Percentiles rank a stretch among this genome's conserved stretches.
These are phyloP conservation scores for Aspergillus sp. DNA, from an alignment of 2,329 filamentous ascomycete species.

Conservation along the genomic window DNA sequence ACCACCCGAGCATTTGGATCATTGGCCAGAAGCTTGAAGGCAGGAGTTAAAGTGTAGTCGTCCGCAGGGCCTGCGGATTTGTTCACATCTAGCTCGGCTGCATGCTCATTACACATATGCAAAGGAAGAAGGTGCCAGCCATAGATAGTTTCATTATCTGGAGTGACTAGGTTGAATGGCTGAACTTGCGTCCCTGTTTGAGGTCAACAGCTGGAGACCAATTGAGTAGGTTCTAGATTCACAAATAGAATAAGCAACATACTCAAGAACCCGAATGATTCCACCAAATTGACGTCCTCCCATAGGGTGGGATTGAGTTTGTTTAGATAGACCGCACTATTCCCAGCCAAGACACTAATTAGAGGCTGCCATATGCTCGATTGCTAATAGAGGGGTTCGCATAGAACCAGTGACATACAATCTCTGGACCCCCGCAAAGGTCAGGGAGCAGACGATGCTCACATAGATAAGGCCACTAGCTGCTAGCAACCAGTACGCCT, in stretches of 20 bases:
- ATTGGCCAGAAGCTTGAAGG: constrained; percentile 52
- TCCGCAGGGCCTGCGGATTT: constrained; percentile 52
- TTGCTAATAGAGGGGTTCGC: too few species aligned
- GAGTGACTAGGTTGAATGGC: constrained; percentile 73
- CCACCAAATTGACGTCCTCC: constrained; percentile 72
- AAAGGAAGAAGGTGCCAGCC: constrained; percentile 89
- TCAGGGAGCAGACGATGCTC: constrained; percentile 63
- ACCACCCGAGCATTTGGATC: constrained; percentile 55
- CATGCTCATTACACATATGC: constrained; percentile 71
- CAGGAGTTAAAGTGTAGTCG: constrained; percentile 49
- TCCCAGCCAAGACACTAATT: not conserved
- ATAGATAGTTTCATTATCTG: constrained; percentile 75
- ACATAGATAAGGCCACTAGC: constrained; percentile 65
- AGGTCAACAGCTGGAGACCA: constrained; percentile 15
- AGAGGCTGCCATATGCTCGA: not conserved
- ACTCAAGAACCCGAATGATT: constrained; percentile 86
- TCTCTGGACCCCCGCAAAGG: constrained; percentile 72
- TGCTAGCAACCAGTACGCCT: constrained; percentile 58
- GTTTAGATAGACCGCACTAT: constrained; percentile 79
- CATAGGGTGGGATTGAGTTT: constrained; percentile 71
- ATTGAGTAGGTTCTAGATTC: not conserved
- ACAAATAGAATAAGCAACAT: constrained; percentile 28
- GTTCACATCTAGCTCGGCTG: constrained; percentile 59
- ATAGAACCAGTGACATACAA: constrained; percentile 58
- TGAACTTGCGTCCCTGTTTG: constrained; percentile 77